Evolutionary conservation across 805 yeast genomes (phyloP), one percentile per base, ranked within the genome.

Genomic region (Hanseniaspora jakobsenii): DNA sequence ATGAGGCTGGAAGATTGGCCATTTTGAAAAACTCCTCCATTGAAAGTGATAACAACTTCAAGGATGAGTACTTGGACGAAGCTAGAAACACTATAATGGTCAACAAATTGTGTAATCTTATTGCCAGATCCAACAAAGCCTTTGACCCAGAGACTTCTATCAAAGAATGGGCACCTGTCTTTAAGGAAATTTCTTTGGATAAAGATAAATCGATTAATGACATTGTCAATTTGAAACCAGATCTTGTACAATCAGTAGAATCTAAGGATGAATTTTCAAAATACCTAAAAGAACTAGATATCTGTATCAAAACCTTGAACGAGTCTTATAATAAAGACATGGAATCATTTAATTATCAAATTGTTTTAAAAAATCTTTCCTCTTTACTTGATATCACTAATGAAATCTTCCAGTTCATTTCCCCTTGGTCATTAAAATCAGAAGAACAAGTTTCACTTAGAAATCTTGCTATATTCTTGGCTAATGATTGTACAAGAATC

Each of bases 81-180:
- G 62, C 76, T 6, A 69, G 93, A 50, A 34, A 37, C 8, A 77
- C 75, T 27, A 73, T 76, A 52, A 65, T 89, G 32, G 77, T 84
- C 47, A 84, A 85, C 48, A 87, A 87, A 58, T 78, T 78, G 63
- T 86, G 91, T 36, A 91, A 89, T 55, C 66, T 87, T 38, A 67
- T 81, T 17, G 72, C 78, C 49, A 67, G 98, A 48, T 72, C 78
- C 28, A 77, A 93, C 1, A 66, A 70, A 27, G 75, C 77, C 47
- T 89, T 89, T 54, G 61, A 70, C 54, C 66, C 83, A 14, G 55
- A 55, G 10, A 57, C 74, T 26, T 72, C 82, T 61, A 47, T 56
- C 36, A 24, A 28, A 4, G 12, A 22, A 8, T 42, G 46, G 46
- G 38, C 8, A 51, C 51, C 47, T 49, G 38, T 59, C 47, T 50